Percentiles rank a stretch among this genome's conserved stretches.
Evolutionary conservation across 2,329 filamentous ascomycete species (phyloP).

Genomic region (Conoideocrella luteorostrata): DNA sequence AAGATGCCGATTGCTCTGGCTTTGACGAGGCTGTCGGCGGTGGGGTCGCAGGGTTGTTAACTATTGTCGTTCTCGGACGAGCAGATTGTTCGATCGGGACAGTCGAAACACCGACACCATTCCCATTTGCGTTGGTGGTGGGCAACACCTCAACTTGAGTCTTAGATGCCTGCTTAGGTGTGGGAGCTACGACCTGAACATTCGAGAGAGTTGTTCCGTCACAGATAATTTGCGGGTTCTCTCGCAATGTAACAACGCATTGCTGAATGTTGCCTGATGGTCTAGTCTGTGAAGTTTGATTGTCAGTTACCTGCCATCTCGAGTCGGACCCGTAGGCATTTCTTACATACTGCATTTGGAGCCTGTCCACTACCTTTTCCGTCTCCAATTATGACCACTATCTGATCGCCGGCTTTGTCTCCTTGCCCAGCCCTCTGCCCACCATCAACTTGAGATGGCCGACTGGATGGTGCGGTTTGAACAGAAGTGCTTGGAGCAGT

Average conservation of each 20-base stretch:
- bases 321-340: neutral
- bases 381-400: neutral
- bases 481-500: no score
- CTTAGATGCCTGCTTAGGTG: neutral
- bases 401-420: no score
- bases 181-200: neutral
- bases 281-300: neutral
- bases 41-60: neutral
- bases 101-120: constrained; percentile 24
- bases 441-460: no score
- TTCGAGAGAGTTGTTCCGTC: neutral
- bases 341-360: neutral
- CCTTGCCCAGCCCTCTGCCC: no score
- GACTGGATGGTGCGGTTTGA: no score
- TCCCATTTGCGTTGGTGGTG: constrained; percentile 15
- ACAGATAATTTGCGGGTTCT: neutral
- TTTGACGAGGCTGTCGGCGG: neutral
- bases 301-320: neutral
- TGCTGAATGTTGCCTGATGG: neutral
- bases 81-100: constrained; percentile 20
- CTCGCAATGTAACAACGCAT: neutral
- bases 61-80: constrained; percentile 23
- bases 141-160: neutral
- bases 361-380: neutral
- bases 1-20: neutral